These are phyloP conservation scores for Brassica rapa DNA, from an alignment of 345 rosid genomes.

Conservation along the genomic window DNA sequence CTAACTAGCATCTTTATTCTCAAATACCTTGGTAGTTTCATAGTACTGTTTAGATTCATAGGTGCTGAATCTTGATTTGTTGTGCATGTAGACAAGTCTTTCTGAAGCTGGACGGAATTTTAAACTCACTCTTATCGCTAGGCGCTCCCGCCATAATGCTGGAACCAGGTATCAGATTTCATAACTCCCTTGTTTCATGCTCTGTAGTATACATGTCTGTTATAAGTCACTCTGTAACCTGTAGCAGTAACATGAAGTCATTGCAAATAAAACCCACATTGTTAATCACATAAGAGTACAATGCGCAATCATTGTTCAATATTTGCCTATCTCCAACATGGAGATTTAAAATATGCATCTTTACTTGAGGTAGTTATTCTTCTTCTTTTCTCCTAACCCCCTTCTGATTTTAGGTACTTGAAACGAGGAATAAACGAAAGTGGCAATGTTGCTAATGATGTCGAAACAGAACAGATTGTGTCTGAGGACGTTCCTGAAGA, in stretches of 20 bases:
- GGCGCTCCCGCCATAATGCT: slow-evolving; percentile 1
- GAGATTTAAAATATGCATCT: slow-evolving; percentile 9
- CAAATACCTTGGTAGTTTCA: neutral
- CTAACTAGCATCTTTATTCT: neutral
- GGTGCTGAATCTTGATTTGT: neutral
- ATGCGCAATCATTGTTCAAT: slow-evolving; percentile 10
- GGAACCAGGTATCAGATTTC: neutral
- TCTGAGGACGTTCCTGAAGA: slow-evolving; percentile 72
- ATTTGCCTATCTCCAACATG: neutral
- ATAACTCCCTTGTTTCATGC: neutral
- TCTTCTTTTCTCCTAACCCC: neutral
- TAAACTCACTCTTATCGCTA: slow-evolving; percentile 1
- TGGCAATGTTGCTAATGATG: slow-evolving; percentile 96
- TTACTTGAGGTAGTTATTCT: neutral
- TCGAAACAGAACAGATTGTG: slow-evolving; percentile 94
- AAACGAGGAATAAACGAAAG: slow-evolving; percentile 88
- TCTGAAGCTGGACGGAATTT: neutral
- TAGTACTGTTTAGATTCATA: neutral
- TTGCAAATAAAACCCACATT: neutral
- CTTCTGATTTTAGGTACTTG: slow-evolving; percentile 60
- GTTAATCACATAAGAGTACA: neutral
- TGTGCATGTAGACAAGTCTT: neutral
- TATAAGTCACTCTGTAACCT: neutral
- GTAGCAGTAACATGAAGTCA: neutral
- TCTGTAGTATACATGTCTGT: neutral